Evolutionary conservation across 1,284 basidiomycete genomes (phyloP).

Genomic region (Cystobasidium sp.): DNA sequence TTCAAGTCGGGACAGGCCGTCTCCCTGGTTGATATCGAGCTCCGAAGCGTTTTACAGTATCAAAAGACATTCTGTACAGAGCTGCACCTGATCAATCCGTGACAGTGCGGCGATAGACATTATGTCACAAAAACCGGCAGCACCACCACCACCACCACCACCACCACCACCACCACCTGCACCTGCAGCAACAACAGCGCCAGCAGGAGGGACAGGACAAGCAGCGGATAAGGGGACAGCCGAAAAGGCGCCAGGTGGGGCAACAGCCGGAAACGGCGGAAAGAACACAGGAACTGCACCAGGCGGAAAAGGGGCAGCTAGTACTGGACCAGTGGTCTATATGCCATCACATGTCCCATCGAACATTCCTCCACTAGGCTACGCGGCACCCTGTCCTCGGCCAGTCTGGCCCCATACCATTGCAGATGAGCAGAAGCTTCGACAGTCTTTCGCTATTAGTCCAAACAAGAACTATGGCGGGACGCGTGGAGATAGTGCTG

Average conservation of each 20-base stretch:
- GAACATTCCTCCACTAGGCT: background rate
- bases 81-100: background rate
- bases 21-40: too few relatives aligned
- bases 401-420: background rate
- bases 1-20: too few relatives aligned
- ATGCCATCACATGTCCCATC: too few relatives aligned
- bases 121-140: background rate
- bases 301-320: too few relatives aligned
- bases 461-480: constrained; percentile 22
- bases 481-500: constrained; percentile 6
- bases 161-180: background rate
- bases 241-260: too few relatives aligned
- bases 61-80: too few relatives aligned
- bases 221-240: background rate
- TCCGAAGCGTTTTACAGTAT: too few relatives aligned
- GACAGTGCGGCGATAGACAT: background rate
- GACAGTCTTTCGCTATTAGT: background rate
- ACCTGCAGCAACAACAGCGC: background rate
- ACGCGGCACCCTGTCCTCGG: background rate
- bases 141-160: background rate
- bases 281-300: too few relatives aligned
- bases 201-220: background rate
- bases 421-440: background rate
- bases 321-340: too few relatives aligned
- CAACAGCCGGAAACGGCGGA: too few relatives aligned